Evolutionary conservation across 2,329 filamentous ascomycete genomes (phyloP).

Genomic region (Cercospora zeae-maydis): DNA sequence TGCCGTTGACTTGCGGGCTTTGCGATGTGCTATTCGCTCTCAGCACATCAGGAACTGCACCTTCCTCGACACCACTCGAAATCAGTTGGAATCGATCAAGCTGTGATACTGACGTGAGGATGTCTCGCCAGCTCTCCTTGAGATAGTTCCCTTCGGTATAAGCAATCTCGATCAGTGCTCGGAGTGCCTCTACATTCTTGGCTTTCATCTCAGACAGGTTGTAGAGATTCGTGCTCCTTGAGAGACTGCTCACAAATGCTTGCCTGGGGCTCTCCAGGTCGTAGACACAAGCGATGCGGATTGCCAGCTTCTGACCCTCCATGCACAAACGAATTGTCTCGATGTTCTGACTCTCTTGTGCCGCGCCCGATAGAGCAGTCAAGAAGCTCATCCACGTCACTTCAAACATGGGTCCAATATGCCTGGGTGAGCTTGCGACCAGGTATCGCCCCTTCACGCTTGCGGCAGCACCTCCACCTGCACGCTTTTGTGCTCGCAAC

Average conservation of each 20-base stretch:
- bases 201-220: constrained; percentile 92
- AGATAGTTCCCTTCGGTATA: constrained; percentile 88
- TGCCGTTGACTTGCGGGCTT: constrained; percentile 17
- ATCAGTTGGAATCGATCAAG: constrained; percentile 93
- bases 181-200: constrained; percentile 93
- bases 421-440: constrained; percentile 86
- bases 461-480: constrained; percentile 47
- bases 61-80: constrained; percentile 90
- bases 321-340: constrained; percentile 90
- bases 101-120: constrained; percentile 92
- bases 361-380: constrained; percentile 86
- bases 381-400: constrained; percentile 99
- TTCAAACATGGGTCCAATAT: constrained; percentile 97
- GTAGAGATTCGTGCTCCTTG: constrained; percentile 92
- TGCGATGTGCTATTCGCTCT: constrained; percentile 51
- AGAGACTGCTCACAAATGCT: constrained; percentile 88
- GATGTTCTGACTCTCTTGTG: constrained; percentile 88
- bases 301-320: constrained; percentile 91
- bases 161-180: constrained; percentile 85
- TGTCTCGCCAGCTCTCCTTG: constrained; percentile 89
- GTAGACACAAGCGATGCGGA: constrained; percentile 88
- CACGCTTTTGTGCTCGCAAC: constrained; percentile 82
- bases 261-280: constrained; percentile 89
- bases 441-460: constrained; percentile 70
- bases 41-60: constrained; percentile 84